Evolutionary conservation across 495 filamentous ascomycete species (phyloP), one percentile per base, ranked within the genome.

Genomic region (Podospora pseudopauciseta): DNA sequence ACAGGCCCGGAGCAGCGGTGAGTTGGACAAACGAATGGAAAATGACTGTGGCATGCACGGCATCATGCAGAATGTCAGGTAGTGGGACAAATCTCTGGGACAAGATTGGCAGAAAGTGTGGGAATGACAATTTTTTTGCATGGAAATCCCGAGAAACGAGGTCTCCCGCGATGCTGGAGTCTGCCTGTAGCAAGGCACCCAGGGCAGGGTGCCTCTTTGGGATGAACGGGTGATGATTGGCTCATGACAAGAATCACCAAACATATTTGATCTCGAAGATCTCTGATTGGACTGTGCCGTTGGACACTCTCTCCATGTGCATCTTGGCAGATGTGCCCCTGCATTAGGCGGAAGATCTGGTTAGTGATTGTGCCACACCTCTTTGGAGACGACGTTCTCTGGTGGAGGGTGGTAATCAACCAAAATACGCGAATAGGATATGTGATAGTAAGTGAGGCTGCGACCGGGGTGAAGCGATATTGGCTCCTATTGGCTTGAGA

Each of bases 191-290:
- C 19, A 13, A 39, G 27, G 30, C 20, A 61, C 49, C 30, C 61
- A 39, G 32, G 4, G 19, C 61, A 19, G 61, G 61, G 34, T 28
- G 61, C 61, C 61, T 63, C 28, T 63, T 19, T 39, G 61, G 18
- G 9, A 28, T 32, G 19, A 5, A 19, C 7, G n/a, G 3, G 13
- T 20, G 32, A 3, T 44, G 16, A 63, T 63, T 63, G 61, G 61
- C 32, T 63, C 61, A 49, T 63, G 61, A 63, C 11, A 44, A 39
- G n/a, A 28, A 49, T 63, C 32, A 63, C 9, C 30, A 23, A 34
- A 13, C n/a, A 19, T 19, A 2, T 3, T 7, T 13, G 18, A 19
- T 63, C 61, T 39, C 27, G 4, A 63, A 26, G 7, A 4, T 3
- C 7, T 49, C 3, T 49, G 30, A 63, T 53, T 63, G 61, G 5